phyloP scores from a whole-genome alignment of 2,329 filamentous ascomycete species.

The Neonectria ditissima region DNA sequence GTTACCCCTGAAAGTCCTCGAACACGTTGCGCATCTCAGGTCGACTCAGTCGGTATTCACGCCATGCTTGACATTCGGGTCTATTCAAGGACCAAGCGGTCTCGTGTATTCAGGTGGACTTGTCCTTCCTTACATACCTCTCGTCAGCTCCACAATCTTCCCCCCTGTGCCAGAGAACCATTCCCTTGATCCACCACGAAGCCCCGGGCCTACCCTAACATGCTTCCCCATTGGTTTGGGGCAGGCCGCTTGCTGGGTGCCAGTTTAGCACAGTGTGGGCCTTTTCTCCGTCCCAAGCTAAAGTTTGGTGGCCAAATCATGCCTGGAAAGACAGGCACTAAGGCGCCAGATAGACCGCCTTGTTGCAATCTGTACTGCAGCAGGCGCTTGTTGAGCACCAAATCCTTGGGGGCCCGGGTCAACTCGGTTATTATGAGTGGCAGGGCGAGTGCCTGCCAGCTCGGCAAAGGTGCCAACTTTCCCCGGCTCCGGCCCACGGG shows the following conservation, averaged over 20 bases:
- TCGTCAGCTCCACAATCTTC: conserved; percentile 41
- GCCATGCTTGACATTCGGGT: conserved; percentile 28
- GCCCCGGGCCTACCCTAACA: conserved; percentile 26
- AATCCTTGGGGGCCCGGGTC: conserved; percentile 34
- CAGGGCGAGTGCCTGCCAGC: conserved; percentile 37
- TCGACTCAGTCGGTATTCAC: conserved; percentile 23
- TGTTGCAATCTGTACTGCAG: conserved; percentile 7
- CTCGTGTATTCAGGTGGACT: conserved; percentile 35
- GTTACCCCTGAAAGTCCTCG: neutral
- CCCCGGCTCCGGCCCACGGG: conserved; percentile 47
- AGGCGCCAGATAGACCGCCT: conserved; percentile 33
- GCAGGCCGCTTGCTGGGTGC: conserved; percentile 35
- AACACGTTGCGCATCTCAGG: conserved; percentile 7
- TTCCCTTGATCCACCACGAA: conserved; percentile 36
- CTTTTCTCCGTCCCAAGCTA: conserved; percentile 20
- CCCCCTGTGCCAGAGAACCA: conserved; percentile 35
- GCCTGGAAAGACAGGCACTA: conserved; percentile 47
- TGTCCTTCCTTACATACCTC: conserved; percentile 46
- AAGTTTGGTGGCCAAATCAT: conserved; percentile 33
- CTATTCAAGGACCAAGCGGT: conserved; percentile 28
- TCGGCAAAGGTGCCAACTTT: conserved; percentile 42
- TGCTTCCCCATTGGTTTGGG: conserved; percentile 38
- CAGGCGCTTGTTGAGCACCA: conserved; percentile 20
- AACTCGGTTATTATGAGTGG: conserved; percentile 47
- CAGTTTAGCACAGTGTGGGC: conserved; percentile 52